These are phyloP conservation scores for Cyberlindnera petersonii DNA, from an alignment of 805 yeast species.

Conservation along the genomic window DNA sequence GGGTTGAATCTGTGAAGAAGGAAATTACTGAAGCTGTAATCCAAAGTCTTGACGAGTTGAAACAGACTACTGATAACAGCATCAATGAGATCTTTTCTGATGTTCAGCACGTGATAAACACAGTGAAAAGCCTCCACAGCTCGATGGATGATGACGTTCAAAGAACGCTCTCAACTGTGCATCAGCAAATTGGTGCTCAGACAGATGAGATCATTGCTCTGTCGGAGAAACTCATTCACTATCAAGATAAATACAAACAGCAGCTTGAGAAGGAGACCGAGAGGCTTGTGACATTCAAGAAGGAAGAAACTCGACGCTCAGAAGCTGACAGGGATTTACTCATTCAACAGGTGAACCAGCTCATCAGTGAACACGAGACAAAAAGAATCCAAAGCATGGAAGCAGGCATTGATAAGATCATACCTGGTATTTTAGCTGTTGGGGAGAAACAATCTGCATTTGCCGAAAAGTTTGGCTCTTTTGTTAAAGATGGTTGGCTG, in stretches of 20 bases:
- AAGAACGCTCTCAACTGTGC: slow-evolving; percentile 10
- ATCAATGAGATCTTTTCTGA: neutral
- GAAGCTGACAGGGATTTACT: slow-evolving; percentile 9
- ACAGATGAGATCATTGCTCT: slow-evolving; percentile 17
- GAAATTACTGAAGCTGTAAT: slow-evolving; percentile 18
- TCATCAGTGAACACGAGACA: slow-evolving; percentile 14
- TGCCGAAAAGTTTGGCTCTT: slow-evolving; percentile 12
- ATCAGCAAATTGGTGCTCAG: slow-evolving; percentile 19
- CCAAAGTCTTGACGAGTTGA: slow-evolving; percentile 16
- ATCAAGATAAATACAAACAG: slow-evolving; percentile 14
- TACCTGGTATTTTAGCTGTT: slow-evolving; percentile 12
- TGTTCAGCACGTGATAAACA: neutral
- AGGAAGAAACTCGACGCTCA: slow-evolving; percentile 7
- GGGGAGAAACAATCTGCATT: slow-evolving; percentile 15
- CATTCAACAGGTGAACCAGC: slow-evolving; percentile 8
- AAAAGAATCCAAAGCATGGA: slow-evolving; percentile 9
- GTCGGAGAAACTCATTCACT: slow-evolving; percentile 12
- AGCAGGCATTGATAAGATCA: slow-evolving; percentile 2
- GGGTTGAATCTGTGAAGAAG: slow-evolving; percentile 15
- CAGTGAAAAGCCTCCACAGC: neutral
- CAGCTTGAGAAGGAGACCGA: slow-evolving; percentile 9
- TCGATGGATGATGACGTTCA: slow-evolving; percentile 3
- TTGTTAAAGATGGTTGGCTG: slow-evolving; percentile 18
- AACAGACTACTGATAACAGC: neutral
- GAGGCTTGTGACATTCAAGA: slow-evolving; percentile 10